phyloP scores from a whole-genome alignment of 129 eudicot species.

The Silybum marianum region DNA sequence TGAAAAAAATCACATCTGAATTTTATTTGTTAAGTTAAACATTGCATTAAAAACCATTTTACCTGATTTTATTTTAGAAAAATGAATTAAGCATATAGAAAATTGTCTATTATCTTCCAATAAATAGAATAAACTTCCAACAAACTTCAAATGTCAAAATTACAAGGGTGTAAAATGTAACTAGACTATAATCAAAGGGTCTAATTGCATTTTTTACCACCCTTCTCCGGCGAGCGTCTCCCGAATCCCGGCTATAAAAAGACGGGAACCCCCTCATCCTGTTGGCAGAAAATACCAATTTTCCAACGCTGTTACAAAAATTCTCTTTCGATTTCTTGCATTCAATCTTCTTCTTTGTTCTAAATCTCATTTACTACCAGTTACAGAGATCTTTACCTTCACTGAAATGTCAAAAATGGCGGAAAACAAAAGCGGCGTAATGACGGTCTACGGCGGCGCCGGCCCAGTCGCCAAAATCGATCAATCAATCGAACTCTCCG shows the following conservation, averaged over 20 bases:
- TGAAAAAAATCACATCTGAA: too few relatives aligned
- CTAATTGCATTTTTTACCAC: not conserved
- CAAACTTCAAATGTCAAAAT: too few relatives aligned
- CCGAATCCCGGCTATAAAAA: not conserved
- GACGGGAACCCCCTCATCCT: not conserved
- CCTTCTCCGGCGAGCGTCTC: not conserved
- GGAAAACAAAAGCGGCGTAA: constrained; percentile 44
- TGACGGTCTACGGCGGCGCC: constrained; percentile 59
- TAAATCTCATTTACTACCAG: not conserved
- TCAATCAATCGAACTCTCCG: constrained; percentile 50
- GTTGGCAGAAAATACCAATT: not conserved
- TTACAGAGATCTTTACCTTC: not conserved
- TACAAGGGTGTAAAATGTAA: not conserved
- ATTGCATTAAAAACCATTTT: too few relatives aligned
- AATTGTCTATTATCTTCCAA: too few relatives aligned
- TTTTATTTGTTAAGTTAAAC: too few relatives aligned
- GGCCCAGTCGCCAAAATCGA: constrained; percentile 43
- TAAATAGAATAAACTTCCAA: too few relatives aligned
- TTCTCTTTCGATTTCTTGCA: too few relatives aligned
- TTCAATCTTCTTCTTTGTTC: not conserved
- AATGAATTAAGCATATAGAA: too few relatives aligned
- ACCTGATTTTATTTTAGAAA: too few relatives aligned
- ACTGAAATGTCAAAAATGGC: constrained; percentile 28
- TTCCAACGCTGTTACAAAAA: too few relatives aligned
- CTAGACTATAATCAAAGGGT: not conserved